These are phyloP conservation scores for Calvatia gigantea DNA, from an alignment of 768 basidiomycete species.

Conservation along the genomic window DNA sequence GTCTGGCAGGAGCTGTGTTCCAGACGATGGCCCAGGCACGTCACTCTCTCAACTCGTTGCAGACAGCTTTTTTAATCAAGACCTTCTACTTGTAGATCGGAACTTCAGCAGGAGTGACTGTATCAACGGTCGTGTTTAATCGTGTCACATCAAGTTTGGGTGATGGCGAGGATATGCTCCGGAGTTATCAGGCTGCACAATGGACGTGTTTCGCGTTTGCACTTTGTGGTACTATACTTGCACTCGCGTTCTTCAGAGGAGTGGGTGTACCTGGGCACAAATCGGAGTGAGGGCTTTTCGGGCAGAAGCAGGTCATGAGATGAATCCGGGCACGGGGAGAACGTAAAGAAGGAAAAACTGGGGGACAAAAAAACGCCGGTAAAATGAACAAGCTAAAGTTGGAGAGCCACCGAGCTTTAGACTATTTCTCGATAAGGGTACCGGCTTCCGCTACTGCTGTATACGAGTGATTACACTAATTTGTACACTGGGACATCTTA, in stretches of 20 bases:
- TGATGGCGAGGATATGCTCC: conserved; percentile 32
- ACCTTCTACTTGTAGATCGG: conserved; percentile 55
- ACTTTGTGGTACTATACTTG: conserved; percentile 42
- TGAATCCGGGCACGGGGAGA: background rate
- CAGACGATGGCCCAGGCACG: conserved; percentile 74
- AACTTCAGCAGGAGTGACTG: conserved; percentile 64
- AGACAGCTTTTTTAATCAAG: background rate
- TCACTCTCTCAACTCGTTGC: conserved; percentile 3
- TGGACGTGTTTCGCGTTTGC: conserved; percentile 67
- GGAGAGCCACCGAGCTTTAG: too few species aligned
- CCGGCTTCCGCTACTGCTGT: too few species aligned
- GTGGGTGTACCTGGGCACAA: conserved; percentile 26
- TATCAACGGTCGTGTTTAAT: conserved; percentile 71
- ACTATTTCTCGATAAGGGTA: too few species aligned
- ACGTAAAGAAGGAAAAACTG: background rate
- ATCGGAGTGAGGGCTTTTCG: background rate
- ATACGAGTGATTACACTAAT: too few species aligned
- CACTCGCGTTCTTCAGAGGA: conserved; percentile 23
- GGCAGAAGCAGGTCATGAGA: background rate
- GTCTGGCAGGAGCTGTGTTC: conserved; percentile 71
- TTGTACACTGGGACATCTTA: too few species aligned
- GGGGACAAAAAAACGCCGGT: too few species aligned
- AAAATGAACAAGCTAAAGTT: too few species aligned
- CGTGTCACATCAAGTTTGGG: conserved; percentile 30
- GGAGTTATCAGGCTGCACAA: conserved; percentile 60